These are phyloP conservation scores for Corinectria fuckeliana DNA, from an alignment of 2,329 filamentous ascomycete genomes.

Conservation along the genomic window DNA sequence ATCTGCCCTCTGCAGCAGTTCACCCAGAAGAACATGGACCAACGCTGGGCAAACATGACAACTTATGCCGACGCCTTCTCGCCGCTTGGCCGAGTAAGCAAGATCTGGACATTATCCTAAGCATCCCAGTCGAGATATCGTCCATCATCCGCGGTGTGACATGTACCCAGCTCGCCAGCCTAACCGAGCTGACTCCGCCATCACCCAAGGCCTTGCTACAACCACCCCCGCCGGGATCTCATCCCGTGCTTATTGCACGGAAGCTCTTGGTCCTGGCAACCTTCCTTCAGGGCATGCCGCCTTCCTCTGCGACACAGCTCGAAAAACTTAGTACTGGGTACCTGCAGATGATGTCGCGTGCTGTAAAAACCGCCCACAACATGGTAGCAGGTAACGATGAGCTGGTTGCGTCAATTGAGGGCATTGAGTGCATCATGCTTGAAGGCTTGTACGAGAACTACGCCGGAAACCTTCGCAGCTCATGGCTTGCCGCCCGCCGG, in stretches of 20 bases:
- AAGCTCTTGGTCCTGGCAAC: constrained; percentile 43
- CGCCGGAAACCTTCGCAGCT: constrained; percentile 56
- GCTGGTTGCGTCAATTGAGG: constrained; percentile 55
- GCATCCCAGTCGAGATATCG: constrained; percentile 39
- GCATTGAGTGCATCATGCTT: constrained; percentile 56
- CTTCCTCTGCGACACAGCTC: constrained; percentile 1
- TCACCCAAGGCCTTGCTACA: constrained; percentile 42
- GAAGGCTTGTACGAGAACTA: constrained; percentile 56
- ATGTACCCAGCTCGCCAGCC: constrained; percentile 28
- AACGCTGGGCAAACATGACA: constrained; percentile 19
- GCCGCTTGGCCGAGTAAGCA: constrained; percentile 47
- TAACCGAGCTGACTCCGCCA: constrained; percentile 16
- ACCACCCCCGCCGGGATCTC: constrained; percentile 30
- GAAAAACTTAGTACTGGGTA: constrained; percentile 22
- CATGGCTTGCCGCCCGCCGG: constrained; percentile 58
- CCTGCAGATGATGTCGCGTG: neutral
- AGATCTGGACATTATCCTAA: constrained; percentile 47
- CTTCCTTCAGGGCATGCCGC: constrained; percentile 37
- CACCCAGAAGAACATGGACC: neutral
- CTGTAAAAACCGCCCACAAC: constrained; percentile 15
- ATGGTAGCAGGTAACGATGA: constrained; percentile 56
- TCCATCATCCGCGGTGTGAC: too few species aligned
- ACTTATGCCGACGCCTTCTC: constrained; percentile 42
- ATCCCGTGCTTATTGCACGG: constrained; percentile 51
- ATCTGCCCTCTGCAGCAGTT: neutral